Base-by-base conservation (phyloP, 371 early-diverging fungal species). In the Coemansia sp. region DNA sequence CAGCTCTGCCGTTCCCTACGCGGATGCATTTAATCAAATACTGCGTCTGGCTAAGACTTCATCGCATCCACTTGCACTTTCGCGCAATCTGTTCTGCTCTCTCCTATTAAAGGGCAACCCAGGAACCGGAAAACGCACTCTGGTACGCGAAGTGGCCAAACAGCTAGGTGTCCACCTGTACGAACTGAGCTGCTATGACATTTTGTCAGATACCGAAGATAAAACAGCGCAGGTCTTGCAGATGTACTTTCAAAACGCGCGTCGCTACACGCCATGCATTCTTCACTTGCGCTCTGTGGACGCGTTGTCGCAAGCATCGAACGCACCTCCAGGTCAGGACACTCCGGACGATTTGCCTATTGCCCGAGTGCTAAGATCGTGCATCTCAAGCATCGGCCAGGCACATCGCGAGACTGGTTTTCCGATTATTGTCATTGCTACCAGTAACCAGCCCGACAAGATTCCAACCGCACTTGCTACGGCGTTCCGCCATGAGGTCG, bases 121-220 rank as follows among this genome's bases (percentile, higher is more conserved):
- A 3, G 96, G 96, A n/a, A 88, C 86, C 7, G 97, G 96, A 11
- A 96, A 95, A 69, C 82, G 86, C 23, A 85, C 88, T 0, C 61
- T 92, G 44, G 82, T 92, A 0, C 82, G 80, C 13, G 81, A 85
- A 61, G 86, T 89, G 0, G 87, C 88, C 2, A 88, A 90, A 41
- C 74, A 80, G 12, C 74, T 93, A 13, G 96, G 96, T 6, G 80
- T 94, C 0, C 92, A 94, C 73, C 19, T 91, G 6, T 80, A 80
- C 63, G 85, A 92, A 66, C 82, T 94, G 26, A 87, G 90, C 60
- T 85, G 87, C 29, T 91, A 85, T 63, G 93, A 94, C 53, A 81
- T 92, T 17, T 82, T 87, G 3, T 89, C 90, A 1, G 94, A 94
- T 49, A 88, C 89, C 0, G 93, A 91, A 56, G 86, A 89, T 21